phyloP scores from a whole-genome alignment of 208 protist genomes.

The Trypanosoma lewisi region DNA sequence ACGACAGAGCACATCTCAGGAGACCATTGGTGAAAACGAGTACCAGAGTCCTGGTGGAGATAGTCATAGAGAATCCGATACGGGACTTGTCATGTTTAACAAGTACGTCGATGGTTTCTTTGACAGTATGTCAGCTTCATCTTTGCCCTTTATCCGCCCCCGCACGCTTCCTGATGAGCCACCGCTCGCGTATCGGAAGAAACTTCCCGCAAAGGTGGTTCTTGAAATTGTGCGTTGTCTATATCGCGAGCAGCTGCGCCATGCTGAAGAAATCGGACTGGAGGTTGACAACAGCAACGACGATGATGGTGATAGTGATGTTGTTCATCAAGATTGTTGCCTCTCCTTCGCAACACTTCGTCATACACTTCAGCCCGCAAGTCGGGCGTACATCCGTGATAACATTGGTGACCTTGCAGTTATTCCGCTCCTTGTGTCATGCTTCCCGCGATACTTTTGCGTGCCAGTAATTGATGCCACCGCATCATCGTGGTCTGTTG shows the following conservation, averaged over 20 bases:
- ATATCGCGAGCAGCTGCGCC: conserved; percentile 14
- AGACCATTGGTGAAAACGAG: background rate
- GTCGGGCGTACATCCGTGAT: conserved; percentile 24
- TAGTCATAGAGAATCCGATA: background rate
- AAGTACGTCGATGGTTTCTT: conserved; percentile 23
- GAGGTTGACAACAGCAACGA: conserved; percentile 14
- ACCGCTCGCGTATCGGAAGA: conserved; percentile 1
- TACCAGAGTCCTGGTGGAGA: background rate
- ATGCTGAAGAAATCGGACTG: conserved; percentile 23
- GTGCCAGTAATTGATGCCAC: conserved; percentile 11
- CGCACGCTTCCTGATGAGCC: conserved; percentile 13
- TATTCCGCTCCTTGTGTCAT: conserved; percentile 22
- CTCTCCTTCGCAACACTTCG: conserved; percentile 9
- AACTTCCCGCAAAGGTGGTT: conserved; percentile 17
- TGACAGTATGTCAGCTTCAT: background rate
- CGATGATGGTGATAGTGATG: background rate
- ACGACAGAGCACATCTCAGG: background rate
- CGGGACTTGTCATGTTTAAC: conserved; percentile 12
- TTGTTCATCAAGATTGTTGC: background rate
- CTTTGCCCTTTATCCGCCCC: conserved; percentile 12
- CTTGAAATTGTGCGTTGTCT: conserved; percentile 18
- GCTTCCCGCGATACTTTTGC: conserved; percentile 15
- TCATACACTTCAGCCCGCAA: conserved; percentile 3
- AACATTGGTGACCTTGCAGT: conserved; percentile 15
- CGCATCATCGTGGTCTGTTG: conserved; percentile 8